phyloP scores from a whole-genome alignment of 225 moss, liverwort and hornwort species.

The Sphagnum tenellum region DNA sequence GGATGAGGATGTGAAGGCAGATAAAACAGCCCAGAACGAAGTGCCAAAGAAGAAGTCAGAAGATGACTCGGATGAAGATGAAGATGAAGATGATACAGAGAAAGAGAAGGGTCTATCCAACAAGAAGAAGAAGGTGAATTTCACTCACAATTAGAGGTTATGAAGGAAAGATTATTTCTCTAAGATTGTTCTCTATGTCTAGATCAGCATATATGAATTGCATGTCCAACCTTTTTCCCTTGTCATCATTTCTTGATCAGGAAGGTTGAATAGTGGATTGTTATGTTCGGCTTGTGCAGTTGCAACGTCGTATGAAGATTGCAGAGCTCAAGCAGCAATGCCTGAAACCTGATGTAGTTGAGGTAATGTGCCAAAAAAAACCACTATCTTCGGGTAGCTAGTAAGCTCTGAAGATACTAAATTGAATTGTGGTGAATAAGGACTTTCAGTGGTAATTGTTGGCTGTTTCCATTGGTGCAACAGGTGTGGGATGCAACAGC shows the following conservation, averaged over 20 bases:
- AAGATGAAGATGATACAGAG: constrained; percentile 58
- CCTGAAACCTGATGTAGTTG: constrained; percentile 97
- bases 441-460: no score
- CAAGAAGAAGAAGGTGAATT: constrained; percentile 88
- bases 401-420: no score
- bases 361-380: constrained; percentile 32
- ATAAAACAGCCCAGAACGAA: constrained; percentile 28
- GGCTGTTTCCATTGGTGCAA: not conserved
- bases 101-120: constrained; percentile 88
- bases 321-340: constrained; percentile 99
- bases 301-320: constrained; percentile 97
- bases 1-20: constrained; percentile 49
- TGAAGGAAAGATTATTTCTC: not conserved
- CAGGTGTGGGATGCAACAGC: constrained; percentile 99
- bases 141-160: not conserved
- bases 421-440: no score
- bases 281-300: constrained; percentile 32
- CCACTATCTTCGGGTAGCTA: not conserved
- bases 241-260: no score
- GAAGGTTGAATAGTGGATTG: no score
- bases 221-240: no score
- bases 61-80: constrained; percentile 73
- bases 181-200: not conserved
- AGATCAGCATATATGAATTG: no score
- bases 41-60: constrained; percentile 63